Conservation (phyloP, 2,329 filamentous ascomycete genomes). For the Penicillium sp. region DNA sequence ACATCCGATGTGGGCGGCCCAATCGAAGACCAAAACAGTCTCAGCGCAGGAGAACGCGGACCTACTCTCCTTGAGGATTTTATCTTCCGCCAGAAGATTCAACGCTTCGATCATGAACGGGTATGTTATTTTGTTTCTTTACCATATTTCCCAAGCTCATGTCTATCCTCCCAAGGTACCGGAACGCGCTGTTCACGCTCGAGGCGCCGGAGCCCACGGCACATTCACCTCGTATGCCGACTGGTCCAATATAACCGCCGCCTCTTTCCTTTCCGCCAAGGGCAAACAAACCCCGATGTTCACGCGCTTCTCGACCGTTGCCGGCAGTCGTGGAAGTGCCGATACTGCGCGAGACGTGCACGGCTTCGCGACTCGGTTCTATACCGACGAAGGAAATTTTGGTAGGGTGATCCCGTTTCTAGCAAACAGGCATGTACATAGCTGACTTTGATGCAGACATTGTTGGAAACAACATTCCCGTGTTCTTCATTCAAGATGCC, state of each 20-base stretch:
- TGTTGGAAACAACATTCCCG: conserved; percentile 41
- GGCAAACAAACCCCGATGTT: conserved; percentile 63
- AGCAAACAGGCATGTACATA: not conserved
- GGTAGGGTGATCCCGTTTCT: conserved; percentile 23
- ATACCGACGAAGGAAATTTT: conserved; percentile 70
- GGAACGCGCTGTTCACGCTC: conserved; percentile 65
- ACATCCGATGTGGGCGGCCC: conserved; percentile 67
- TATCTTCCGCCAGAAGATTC: conserved; percentile 68
- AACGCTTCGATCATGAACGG: conserved; percentile 67
- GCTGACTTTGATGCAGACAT: conserved; percentile 27
- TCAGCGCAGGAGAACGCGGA: conserved; percentile 64
- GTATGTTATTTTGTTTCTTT: conserved; percentile 40
- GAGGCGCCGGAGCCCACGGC: conserved; percentile 65
- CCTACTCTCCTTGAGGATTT: conserved; percentile 69
- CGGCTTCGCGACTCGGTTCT: conserved; percentile 66
- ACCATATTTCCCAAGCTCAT: conserved; percentile 1
- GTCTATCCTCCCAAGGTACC: conserved; percentile 45
- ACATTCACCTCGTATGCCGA: conserved; percentile 65
- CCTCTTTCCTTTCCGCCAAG: conserved; percentile 57
- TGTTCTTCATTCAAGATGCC: conserved; percentile 45
- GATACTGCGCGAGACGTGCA: conserved; percentile 70
- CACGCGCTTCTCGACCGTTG: conserved; percentile 71
- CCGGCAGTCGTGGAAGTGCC: conserved; percentile 63
- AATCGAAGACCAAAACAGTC: conserved; percentile 62
- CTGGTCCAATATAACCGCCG: conserved; percentile 64